phyloP scores from a whole-genome alignment of 306 rosid species.

The Acacia acuminata region DNA sequence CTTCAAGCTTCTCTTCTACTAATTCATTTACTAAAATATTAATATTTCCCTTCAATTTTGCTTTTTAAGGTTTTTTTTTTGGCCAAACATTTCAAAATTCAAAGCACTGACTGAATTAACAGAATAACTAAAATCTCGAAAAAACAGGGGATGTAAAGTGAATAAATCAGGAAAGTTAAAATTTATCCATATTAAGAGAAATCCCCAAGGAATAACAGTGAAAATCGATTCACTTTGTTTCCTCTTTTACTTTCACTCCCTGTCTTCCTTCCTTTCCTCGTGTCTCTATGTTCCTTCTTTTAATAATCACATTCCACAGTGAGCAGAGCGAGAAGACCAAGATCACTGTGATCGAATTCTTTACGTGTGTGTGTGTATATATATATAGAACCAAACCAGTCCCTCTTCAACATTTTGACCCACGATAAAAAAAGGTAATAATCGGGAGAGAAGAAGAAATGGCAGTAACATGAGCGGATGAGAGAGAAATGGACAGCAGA shows the following conservation, averaged over 20 bases:
- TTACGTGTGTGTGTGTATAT: not conserved
- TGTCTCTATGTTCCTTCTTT: not conserved
- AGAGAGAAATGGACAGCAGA: not conserved
- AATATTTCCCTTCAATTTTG: too few relatives aligned
- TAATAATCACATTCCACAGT: not conserved
- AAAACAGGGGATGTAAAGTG: not conserved
- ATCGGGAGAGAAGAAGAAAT: not conserved
- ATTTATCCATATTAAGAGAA: not conserved
- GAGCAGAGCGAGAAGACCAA: not conserved
- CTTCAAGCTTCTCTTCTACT: too few relatives aligned
- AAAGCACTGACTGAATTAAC: not conserved
- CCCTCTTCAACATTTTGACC: slow-evolving; percentile 32
- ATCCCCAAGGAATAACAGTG: not conserved
- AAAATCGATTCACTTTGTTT: slow-evolving; percentile 2
- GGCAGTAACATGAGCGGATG: not conserved
- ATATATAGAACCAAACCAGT: not conserved
- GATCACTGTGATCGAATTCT: not conserved
- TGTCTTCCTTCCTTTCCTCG: too few relatives aligned
- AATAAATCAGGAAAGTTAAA: not conserved
- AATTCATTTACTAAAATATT: too few relatives aligned
- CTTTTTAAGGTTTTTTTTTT: too few relatives aligned
- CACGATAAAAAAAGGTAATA: not conserved
- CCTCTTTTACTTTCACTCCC: not conserved
- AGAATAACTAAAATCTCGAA: not conserved
- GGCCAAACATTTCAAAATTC: not conserved